These are phyloP conservation scores for Medicago ruthenica DNA, from an alignment of 306 rosid species.

Conservation along the genomic window DNA sequence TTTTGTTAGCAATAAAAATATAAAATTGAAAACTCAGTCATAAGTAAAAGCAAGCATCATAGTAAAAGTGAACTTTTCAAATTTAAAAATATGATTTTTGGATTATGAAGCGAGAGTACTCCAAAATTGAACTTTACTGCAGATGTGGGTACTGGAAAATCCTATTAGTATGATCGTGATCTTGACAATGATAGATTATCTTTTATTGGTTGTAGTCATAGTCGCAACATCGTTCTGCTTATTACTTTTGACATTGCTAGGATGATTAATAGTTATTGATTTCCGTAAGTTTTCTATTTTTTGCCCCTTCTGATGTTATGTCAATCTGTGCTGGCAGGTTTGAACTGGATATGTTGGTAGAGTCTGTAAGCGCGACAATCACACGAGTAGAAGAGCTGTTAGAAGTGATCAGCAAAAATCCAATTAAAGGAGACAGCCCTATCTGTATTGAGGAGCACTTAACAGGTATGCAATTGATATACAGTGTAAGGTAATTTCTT, in stretches of 20 bases:
- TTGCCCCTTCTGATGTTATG: constrained; percentile 48
- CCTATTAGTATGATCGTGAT: background rate
- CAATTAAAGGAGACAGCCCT: constrained; percentile 69
- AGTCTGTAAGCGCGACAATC: constrained; percentile 88
- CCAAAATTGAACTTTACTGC: background rate
- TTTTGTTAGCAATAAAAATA: background rate
- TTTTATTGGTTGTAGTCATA: constrained; percentile 21
- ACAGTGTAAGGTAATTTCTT: constrained; percentile 24
- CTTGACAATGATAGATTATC: background rate
- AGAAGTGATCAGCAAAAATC: constrained; percentile 81
- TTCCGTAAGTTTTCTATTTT: constrained; percentile 11
- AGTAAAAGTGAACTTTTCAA: background rate
- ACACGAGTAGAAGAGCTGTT: constrained; percentile 89
- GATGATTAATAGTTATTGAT: constrained; percentile 32
- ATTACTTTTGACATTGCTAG: constrained; percentile 13
- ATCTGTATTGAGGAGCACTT: constrained; percentile 84
- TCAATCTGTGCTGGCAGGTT: constrained; percentile 66
- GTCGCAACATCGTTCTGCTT: constrained; percentile 15
- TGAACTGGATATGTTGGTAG: constrained; percentile 98
- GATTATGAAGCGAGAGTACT: background rate
- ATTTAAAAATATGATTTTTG: constrained; percentile 9
- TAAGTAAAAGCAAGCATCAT: background rate
- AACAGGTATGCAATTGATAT: constrained; percentile 67
- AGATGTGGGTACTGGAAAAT: background rate
- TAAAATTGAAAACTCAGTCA: background rate